Conservation (phyloP, 208 protist genomes). For the Phytomonas serpens region DNA sequence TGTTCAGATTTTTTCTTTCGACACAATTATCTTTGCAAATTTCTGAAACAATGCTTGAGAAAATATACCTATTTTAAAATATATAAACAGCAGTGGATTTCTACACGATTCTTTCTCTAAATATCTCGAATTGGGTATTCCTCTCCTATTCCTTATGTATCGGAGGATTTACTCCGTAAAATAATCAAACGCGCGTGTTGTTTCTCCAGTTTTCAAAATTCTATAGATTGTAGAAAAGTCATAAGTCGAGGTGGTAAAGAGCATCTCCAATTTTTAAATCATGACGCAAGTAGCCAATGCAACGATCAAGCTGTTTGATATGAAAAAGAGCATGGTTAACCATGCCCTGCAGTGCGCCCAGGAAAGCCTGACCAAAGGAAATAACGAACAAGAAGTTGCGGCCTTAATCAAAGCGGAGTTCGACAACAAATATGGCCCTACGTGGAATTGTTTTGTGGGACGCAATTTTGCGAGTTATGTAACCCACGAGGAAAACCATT, state of each 20-base stretch:
- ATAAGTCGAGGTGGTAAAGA: conserved; percentile 8
- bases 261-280: not conserved
- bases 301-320: conserved; percentile 91
- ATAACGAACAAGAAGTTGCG: conserved; percentile 99
- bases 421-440: conserved; percentile 97
- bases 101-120: conserved; percentile 3
- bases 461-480: conserved; percentile 99
- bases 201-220: not conserved
- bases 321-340: conserved; percentile 95
- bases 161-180: not conserved
- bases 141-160: not conserved
- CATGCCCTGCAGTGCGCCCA: conserved; percentile 97
- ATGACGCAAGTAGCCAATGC: conserved; percentile 78
- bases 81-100: conserved; percentile 1
- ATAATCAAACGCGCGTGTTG: conserved; percentile 3
- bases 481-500: conserved; percentile 98
- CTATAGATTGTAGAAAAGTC: not conserved
- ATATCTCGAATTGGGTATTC: not conserved
- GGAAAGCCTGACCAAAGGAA: conserved; percentile 96
- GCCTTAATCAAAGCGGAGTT: conserved; percentile 99
- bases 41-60: not conserved
- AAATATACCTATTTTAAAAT: conserved; percentile 8
- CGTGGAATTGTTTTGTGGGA: conserved; percentile 99
- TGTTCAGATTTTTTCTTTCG: not conserved
- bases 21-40: not conserved